Conservation (phyloP, 2,329 filamentous ascomycete species). For the Zalaria obscura region DNA sequence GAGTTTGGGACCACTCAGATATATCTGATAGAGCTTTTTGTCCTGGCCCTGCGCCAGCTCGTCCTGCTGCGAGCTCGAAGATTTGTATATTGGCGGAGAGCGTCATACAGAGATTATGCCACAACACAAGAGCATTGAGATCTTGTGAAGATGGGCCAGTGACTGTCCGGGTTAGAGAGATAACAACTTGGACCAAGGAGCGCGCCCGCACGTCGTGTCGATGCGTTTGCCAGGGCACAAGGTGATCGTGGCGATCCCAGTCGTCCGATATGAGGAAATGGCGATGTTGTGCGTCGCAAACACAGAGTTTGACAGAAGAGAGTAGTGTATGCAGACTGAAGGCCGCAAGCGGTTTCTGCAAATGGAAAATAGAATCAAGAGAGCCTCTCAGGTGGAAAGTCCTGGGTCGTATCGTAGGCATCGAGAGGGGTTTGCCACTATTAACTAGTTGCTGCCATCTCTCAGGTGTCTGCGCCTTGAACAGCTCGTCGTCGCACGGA, state of each 20-base stretch:
- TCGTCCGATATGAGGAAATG: slow-evolving; percentile 7
- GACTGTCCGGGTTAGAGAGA: slow-evolving; percentile 24
- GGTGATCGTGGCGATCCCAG: slow-evolving; percentile 6
- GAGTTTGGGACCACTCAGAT: slow-evolving; percentile 35
- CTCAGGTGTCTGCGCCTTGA: slow-evolving; percentile 5
- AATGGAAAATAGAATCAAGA: slow-evolving; percentile 6
- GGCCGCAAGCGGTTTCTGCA: slow-evolving; percentile 6
- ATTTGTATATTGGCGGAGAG: slow-evolving; percentile 37
- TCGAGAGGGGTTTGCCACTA: slow-evolving; percentile 4
- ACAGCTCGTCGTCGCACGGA: slow-evolving; percentile 6
- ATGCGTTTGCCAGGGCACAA: slow-evolving; percentile 24
- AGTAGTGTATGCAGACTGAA: slow-evolving; percentile 6
- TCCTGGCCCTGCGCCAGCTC: slow-evolving; percentile 31
- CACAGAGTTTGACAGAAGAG: slow-evolving; percentile 7
- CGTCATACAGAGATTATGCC: slow-evolving; percentile 40
- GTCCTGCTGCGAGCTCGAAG: slow-evolving; percentile 38
- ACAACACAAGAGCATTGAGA: slow-evolving; percentile 35
- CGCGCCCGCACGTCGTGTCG: slow-evolving; percentile 32
- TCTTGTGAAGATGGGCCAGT: slow-evolving; percentile 28
- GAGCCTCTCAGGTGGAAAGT: slow-evolving; percentile 7
- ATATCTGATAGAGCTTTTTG: slow-evolving; percentile 36
- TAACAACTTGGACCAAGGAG: slow-evolving; percentile 20
- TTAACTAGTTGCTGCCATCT: slow-evolving; percentile 6
- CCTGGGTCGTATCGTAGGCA: slow-evolving; percentile 6
- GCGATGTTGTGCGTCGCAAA: slow-evolving; percentile 8